These are phyloP conservation scores for Amylocarpus encephaloides DNA, from an alignment of 2,329 filamentous ascomycete genomes.

Conservation along the genomic window DNA sequence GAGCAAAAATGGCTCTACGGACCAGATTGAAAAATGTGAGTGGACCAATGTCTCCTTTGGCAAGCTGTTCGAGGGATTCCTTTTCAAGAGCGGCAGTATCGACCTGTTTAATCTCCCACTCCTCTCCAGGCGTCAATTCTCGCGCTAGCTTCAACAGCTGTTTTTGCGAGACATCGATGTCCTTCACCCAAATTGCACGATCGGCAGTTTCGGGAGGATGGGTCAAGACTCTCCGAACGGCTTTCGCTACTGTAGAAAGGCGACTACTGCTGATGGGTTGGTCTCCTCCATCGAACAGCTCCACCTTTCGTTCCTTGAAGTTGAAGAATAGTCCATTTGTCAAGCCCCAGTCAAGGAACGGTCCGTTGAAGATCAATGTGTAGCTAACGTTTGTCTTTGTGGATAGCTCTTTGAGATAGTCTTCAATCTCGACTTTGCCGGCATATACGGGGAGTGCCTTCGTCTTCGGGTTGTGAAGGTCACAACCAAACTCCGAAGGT, in stretches of 20 bases:
- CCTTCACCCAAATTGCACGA: conserved; percentile 40
- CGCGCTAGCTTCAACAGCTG: conserved; percentile 32
- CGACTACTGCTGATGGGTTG: conserved; percentile 40
- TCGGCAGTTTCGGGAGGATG: conserved; percentile 49
- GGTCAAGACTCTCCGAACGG: conserved; percentile 42
- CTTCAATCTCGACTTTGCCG: conserved; percentile 41
- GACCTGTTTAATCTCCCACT: conserved; percentile 24
- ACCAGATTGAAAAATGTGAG: conserved; percentile 32
- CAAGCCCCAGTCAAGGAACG: conserved; percentile 53
- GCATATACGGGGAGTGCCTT: conserved; percentile 43
- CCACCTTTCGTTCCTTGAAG: conserved; percentile 35
- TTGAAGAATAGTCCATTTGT: conserved; percentile 39
- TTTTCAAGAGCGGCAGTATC: conserved; percentile 18
- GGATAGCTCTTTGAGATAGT: conserved; percentile 35
- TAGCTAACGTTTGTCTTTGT: conserved; percentile 42
- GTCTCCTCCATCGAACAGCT: conserved; percentile 46
- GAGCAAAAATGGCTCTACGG: conserved; percentile 29
- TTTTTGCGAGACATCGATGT: conserved; percentile 41
- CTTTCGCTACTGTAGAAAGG: conserved; percentile 41
- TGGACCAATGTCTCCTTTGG: conserved; percentile 19
- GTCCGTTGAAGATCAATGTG: conserved; percentile 44
- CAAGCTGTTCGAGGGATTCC: conserved; percentile 13
- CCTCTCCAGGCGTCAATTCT: conserved; percentile 26
- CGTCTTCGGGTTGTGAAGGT: conserved; percentile 35
- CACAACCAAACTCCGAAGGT: conserved; percentile 47